phyloP scores from a whole-genome alignment of 192 early-diverging fungal genomes.

The Obelidium mucronatum region DNA sequence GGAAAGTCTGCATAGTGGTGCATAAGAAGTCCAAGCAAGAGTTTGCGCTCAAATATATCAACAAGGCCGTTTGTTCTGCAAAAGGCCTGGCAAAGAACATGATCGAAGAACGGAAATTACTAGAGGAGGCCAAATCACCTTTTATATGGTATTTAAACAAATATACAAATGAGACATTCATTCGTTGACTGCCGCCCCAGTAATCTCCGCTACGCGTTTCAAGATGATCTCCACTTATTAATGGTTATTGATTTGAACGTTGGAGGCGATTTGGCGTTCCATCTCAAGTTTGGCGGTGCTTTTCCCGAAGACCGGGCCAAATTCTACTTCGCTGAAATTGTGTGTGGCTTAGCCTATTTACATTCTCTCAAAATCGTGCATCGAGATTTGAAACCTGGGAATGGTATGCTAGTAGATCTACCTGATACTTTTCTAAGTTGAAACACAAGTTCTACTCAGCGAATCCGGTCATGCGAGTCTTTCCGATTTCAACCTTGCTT shows the following conservation, averaged over 20 bases:
- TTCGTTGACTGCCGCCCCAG: background rate
- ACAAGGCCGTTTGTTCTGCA: constrained; percentile 88
- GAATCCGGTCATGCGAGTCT: constrained; percentile 87
- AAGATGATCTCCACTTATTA: constrained; percentile 94
- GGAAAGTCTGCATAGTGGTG: constrained; percentile 82
- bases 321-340: constrained; percentile 90
- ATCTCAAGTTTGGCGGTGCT: constrained; percentile 75
- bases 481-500: constrained; percentile 97
- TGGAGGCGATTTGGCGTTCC: constrained; percentile 94
- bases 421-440: background rate
- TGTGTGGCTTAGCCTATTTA: constrained; percentile 82
- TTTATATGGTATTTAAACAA: constrained; percentile 64
- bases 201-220: constrained; percentile 95
- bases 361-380: constrained; percentile 88
- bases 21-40: constrained; percentile 79
- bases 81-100: constrained; percentile 90
- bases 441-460: constrained; percentile 69
- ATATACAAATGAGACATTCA: background rate
- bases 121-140: constrained; percentile 85
- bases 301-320: constrained; percentile 77
- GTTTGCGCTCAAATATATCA: constrained; percentile 97
- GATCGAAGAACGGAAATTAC: constrained; percentile 84
- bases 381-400: constrained; percentile 95
- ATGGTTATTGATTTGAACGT: constrained; percentile 96
- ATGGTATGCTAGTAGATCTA: constrained; percentile 51